Conservation (phyloP, 768 basidiomycete species). For the Boletus rubropictus region DNA sequence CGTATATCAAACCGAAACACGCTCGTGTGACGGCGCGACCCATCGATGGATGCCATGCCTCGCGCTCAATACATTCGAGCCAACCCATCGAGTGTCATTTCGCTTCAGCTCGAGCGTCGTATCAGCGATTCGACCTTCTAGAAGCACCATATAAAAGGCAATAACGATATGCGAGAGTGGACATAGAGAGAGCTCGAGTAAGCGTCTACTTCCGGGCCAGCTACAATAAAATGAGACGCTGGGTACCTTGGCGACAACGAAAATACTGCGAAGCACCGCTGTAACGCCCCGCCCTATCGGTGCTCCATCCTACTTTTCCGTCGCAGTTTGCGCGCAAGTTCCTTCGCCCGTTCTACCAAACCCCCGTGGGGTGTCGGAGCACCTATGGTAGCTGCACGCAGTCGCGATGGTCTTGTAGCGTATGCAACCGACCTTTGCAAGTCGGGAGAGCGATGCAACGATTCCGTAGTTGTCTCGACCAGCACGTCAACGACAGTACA, state of each 20-base stretch:
- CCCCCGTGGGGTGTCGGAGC: slow-evolving; percentile 20
- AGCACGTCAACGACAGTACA: slow-evolving; percentile 43
- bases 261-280: slow-evolving; percentile 13
- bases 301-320: slow-evolving; percentile 31
- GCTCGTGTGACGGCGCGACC: slow-evolving; percentile 1
- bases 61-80: neutral
- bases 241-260: slow-evolving; percentile 26
- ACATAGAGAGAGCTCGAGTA: slow-evolving; percentile 22
- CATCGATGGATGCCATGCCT: too few species aligned
- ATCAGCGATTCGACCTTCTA: slow-evolving; percentile 12
- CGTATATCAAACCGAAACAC: slow-evolving; percentile 22
- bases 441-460: slow-evolving; percentile 2
- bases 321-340: slow-evolving; percentile 40
- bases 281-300: slow-evolving; percentile 15
- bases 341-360: slow-evolving; percentile 37
- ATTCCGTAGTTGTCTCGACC: slow-evolving; percentile 37
- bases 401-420: slow-evolving; percentile 27
- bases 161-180: slow-evolving; percentile 14
- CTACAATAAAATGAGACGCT: slow-evolving; percentile 15
- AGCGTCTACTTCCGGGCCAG: slow-evolving; percentile 7
- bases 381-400: slow-evolving; percentile 33
- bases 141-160: slow-evolving; percentile 9
- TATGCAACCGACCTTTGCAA: slow-evolving; percentile 15
- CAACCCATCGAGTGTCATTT: slow-evolving; percentile 11
- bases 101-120: slow-evolving; percentile 17